Percentiles rank a stretch among this genome's conserved stretches.
Evolutionary conservation across 2,329 filamentous ascomycete genomes (phyloP).

Genomic region (Fusarium fracticaudum): DNA sequence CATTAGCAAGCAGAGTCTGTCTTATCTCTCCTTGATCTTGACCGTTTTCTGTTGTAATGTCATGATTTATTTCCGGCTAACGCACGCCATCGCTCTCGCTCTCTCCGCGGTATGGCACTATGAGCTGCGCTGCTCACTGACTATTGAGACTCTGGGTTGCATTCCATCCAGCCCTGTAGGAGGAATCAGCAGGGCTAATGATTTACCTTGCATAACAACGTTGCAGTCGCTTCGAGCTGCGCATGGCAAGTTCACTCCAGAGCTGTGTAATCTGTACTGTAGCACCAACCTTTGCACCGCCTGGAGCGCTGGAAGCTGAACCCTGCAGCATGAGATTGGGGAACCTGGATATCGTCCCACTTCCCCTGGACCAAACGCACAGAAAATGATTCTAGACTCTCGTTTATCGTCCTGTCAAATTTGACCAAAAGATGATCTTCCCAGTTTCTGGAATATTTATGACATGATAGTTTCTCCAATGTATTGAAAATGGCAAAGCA

Average conservation of each 20-base stretch:
- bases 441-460: neutral
- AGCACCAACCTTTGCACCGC: neutral
- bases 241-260: neutral
- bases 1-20: neutral
- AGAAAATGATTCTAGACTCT: neutral
- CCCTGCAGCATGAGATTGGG: neutral
- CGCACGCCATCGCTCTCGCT: neutral
- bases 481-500: neutral
- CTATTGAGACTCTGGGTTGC: neutral
- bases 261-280: neutral
- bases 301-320: neutral
- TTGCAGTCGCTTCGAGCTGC: neutral
- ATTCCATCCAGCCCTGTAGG: neutral
- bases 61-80: constrained; percentile 2
- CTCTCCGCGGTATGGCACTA: neutral
- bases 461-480: neutral
- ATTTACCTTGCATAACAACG: neutral
- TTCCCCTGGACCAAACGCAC: neutral
- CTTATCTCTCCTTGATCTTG: neutral
- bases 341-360: neutral
- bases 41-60: neutral
- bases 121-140: too few species aligned
- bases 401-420: neutral
- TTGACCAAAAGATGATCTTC: neutral
- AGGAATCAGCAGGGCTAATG: neutral